Base-by-base conservation (phyloP, 108 stramenopile species). In the Thalassiosira profunda region DNA sequence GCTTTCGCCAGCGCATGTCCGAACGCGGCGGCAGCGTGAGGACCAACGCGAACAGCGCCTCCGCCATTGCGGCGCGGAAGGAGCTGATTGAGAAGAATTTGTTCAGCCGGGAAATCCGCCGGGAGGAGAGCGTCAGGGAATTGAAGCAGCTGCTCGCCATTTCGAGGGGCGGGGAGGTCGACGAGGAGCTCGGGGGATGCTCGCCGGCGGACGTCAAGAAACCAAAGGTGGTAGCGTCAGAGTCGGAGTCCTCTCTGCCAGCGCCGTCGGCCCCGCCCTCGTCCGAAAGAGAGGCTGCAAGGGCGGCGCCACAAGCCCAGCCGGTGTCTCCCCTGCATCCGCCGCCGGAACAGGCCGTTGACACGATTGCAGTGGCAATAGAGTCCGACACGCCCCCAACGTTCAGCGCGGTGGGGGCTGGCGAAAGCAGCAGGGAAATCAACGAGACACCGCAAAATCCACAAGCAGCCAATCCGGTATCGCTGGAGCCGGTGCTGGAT, bases 111-210 rank as follows among this genome's bases (percentile, higher is more conserved):
- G 5, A 14, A 3, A 78, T 78, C 12, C 36, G 37, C 3, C 24
- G 76, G 17, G 63, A 78, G 38, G 67, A 78, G 30, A 78, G 76
- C 40, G 76, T 78, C 1, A 18, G 9, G 58, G 76, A 78, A 36
- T 25, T 78, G n/a, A 45, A 63, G 2, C 46, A 35, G 18, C 31
- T 78, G 3, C 46, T 78, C 24, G 76, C 68, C 2, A 52, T 68
- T 48, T 70, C 76, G 1, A 56, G 76, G 36, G 67, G 67, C 0
- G 55, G 2, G 2, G 65, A 34, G 4, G 49, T 23, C 20, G 76
- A 58, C 31, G 68, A 70, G 53, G 62, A 63, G 44, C 41, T 64
- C 24, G 76, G 67, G 20, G 25, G 2, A 42, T 57, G 6, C 12
- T 30, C 10, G 29, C 42, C 31, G 4, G 37, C 8, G 0, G 40